A percentile compares a stretch with the other conserved stretches of the same genome.
These are phyloP conservation scores for Trametes cubensis DNA, from an alignment of 768 basidiomycete genomes.

Conservation along the genomic window DNA sequence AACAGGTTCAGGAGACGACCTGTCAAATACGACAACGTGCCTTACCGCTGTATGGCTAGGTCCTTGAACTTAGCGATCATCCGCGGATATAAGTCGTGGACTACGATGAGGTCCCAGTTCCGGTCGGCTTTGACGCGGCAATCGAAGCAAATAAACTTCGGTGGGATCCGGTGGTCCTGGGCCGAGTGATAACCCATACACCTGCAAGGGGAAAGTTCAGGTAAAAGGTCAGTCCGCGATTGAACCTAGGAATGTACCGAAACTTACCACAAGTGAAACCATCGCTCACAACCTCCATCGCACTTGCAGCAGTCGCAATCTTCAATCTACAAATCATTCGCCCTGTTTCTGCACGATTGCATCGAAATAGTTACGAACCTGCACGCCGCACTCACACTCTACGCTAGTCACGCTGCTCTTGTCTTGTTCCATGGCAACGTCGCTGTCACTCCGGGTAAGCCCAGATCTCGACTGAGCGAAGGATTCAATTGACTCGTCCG, in stretches of 20 bases:
- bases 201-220: conserved; percentile 38
- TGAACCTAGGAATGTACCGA: not conserved
- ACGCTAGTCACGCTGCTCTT: conserved; percentile 39
- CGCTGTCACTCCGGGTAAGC: not conserved
- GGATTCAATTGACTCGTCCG: conserved; percentile 41
- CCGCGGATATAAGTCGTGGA: conserved; percentile 53
- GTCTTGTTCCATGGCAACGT: conserved; percentile 19
- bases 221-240: not conserved
- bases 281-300: conserved; percentile 70
- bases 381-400: conserved; percentile 72
- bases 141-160: conserved; percentile 70
- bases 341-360: not conserved
- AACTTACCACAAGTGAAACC: conserved; percentile 77
- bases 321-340: conserved; percentile 46
- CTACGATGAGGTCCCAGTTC: conserved; percentile 71
- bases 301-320: conserved; percentile 59
- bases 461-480: conserved; percentile 33
- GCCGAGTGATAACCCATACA: conserved; percentile 71
- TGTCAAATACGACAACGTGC: conserved; percentile 1
- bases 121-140: conserved; percentile 69
- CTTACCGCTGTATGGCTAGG: conserved; percentile 70
- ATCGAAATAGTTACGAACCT: conserved; percentile 41
- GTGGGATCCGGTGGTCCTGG: conserved; percentile 59
- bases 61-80: conserved; percentile 69
- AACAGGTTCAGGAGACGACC: conserved; percentile 3